Evolutionary conservation across 805 yeast genomes (phyloP).

Genomic region (Saccharomycopsis sp.): DNA sequence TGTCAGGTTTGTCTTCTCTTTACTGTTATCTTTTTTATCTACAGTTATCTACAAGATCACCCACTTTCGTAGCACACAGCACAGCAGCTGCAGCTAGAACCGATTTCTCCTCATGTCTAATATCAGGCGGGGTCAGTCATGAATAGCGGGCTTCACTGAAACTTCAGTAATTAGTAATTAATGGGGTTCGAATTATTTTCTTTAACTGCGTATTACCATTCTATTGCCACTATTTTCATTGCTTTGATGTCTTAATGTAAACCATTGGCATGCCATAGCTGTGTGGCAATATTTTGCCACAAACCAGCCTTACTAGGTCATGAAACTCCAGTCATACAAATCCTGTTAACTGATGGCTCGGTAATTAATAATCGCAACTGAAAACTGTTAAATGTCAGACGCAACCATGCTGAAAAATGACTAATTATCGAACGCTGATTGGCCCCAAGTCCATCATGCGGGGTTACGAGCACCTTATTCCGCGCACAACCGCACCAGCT

Average conservation of each 20-base stretch:
- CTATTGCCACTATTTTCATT: no score
- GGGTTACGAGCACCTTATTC: no score
- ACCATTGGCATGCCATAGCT: no score
- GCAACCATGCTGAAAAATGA: neutral
- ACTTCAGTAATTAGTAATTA: neutral
- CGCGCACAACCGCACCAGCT: neutral
- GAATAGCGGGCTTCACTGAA: neutral
- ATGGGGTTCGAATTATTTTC: neutral
- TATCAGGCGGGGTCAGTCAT: neutral
- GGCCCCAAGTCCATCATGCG: neutral
- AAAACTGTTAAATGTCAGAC: neutral
- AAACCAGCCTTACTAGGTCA: no score
- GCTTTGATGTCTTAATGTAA: no score
- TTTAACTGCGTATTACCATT: no score
- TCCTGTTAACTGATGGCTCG: no score
- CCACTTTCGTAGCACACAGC: neutral
- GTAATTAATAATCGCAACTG: neutral
- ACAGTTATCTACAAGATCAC: no score
- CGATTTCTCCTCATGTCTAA: neutral
- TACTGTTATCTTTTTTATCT: no score
- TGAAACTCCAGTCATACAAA: no score
- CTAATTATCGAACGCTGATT: neutral
- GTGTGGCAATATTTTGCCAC: no score
- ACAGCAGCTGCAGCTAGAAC: neutral
- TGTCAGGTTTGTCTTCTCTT: no score